A percentile compares a stretch with the other conserved stretches of the same genome.
Conservation (phyloP, 169 alveolate genomes). For the Cytauxzoon felis region DNA sequence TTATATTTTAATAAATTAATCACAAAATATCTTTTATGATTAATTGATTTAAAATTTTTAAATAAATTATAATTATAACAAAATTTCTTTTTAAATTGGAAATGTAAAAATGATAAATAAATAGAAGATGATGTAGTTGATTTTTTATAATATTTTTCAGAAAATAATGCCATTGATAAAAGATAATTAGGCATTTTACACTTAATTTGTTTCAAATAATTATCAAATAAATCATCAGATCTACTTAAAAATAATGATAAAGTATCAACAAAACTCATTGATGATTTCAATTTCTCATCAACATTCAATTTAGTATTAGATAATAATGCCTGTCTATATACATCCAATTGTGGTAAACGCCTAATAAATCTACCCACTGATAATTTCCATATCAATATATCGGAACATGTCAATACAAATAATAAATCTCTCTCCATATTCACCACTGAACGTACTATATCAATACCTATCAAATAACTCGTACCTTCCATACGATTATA, state of each 20-base stretch:
- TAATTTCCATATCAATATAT: conserved; percentile 43
- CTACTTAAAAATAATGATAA: conserved; percentile 13
- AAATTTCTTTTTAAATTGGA: conserved; percentile 29
- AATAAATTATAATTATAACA: no score
- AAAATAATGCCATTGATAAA: conserved; percentile 33
- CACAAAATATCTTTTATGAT: no score
- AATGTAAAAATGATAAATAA: conserved; percentile 19
- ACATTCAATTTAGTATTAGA: conserved; percentile 1
- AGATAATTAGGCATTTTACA: conserved; percentile 16
- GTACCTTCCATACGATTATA: conserved; percentile 23
- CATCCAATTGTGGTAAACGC: conserved; percentile 22
- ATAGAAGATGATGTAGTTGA: conserved; percentile 8
- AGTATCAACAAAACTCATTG: conserved; percentile 22
- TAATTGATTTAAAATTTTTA: no score
- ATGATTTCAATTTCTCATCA: background rate
- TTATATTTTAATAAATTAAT: no score
- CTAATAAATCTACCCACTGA: conserved; percentile 27
- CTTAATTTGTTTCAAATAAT: background rate
- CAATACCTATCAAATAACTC: background rate
- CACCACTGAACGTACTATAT: conserved; percentile 27
- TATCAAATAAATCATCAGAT: background rate
- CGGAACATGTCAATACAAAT: conserved; percentile 27
- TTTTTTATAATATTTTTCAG: conserved; percentile 38
- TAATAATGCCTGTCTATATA: conserved; percentile 43
- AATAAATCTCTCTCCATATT: conserved; percentile 38